Evolutionary conservation across 495 filamentous ascomycete genomes (phyloP).

Genomic region (Penicillium bovifimosum): DNA sequence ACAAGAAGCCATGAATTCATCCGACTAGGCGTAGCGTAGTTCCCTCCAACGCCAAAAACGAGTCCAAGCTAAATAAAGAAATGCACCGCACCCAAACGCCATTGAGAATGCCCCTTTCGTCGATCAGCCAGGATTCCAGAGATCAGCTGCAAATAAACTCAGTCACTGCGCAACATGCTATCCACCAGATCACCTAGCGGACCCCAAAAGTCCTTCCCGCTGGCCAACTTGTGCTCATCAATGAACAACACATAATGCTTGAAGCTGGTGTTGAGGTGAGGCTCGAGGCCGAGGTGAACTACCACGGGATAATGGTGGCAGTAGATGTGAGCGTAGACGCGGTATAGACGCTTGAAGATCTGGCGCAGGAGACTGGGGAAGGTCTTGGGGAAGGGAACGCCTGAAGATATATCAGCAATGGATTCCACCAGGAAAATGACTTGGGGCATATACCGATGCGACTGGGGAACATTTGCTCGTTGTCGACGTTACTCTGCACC

Average conservation of each 20-base stretch:
- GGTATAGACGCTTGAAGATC: constrained; percentile 97
- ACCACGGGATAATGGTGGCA: constrained; percentile 99
- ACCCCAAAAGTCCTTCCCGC: constrained; percentile 95
- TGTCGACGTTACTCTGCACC: constrained; percentile 93
- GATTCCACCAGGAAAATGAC: neutral
- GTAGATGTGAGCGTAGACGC: constrained; percentile 98
- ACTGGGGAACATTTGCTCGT: constrained; percentile 89
- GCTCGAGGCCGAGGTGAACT: constrained; percentile 89
- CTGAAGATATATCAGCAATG: constrained; percentile 36
- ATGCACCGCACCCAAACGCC: constrained; percentile 27
- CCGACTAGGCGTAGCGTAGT: neutral
- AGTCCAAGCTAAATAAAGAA: constrained; percentile 9
- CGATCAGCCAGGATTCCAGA: constrained; percentile 1
- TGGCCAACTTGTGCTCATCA: constrained; percentile 82
- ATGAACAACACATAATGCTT: constrained; percentile 99
- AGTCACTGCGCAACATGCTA: constrained; percentile 93
- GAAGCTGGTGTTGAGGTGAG: constrained; percentile 97
- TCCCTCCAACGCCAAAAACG: constrained; percentile 12
- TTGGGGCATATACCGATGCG: constrained; percentile 60
- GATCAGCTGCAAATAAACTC: constrained; percentile 18
- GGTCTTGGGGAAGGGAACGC: constrained; percentile 90
- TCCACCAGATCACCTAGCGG: constrained; percentile 96
- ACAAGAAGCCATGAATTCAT: neutral
- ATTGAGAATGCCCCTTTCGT: constrained; percentile 13
- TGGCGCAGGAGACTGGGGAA: constrained; percentile 83